Evolutionary conservation across 257 asterid genomes (phyloP).

Genomic region (Nicotiana sylvestris): DNA sequence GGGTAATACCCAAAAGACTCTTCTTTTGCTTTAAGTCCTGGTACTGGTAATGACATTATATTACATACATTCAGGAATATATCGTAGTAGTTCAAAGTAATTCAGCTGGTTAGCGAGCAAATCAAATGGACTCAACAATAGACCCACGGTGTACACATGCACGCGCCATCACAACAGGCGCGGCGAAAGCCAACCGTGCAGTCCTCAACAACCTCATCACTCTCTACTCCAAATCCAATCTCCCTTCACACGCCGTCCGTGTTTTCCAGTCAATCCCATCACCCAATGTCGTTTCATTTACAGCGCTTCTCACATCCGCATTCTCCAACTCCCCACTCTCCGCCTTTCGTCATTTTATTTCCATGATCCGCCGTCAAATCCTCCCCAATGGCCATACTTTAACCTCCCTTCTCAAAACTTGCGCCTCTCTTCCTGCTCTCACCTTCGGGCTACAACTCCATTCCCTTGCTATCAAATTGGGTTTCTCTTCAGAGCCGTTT

Average conservation of each 20-base stretch:
- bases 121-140: neutral
- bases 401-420: constrained; percentile 58
- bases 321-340: constrained; percentile 42
- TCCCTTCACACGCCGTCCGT: constrained; percentile 39
- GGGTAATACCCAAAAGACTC: no score
- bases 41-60: no score
- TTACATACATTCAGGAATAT: no score
- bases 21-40: no score
- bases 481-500: constrained; percentile 33
- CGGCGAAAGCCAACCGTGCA: constrained; percentile 35
- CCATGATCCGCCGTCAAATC: constrained; percentile 64
- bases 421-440: constrained; percentile 30
- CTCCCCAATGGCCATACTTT: constrained; percentile 60
- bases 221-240: constrained; percentile 58
- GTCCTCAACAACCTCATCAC: constrained; percentile 68
- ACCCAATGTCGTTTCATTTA: constrained; percentile 79
- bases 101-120: no score
- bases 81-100: no score
- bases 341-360: constrained; percentile 39
- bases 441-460: constrained; percentile 59
- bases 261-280: constrained; percentile 55
- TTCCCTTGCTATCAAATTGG: constrained; percentile 44
- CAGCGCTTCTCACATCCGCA: constrained; percentile 53
- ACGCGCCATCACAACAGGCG: constrained; percentile 36
- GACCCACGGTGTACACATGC: constrained; percentile 72